Evolutionary conservation across 441 rosid genomes (phyloP).

Genomic region (Gossypium gossypioides): DNA sequence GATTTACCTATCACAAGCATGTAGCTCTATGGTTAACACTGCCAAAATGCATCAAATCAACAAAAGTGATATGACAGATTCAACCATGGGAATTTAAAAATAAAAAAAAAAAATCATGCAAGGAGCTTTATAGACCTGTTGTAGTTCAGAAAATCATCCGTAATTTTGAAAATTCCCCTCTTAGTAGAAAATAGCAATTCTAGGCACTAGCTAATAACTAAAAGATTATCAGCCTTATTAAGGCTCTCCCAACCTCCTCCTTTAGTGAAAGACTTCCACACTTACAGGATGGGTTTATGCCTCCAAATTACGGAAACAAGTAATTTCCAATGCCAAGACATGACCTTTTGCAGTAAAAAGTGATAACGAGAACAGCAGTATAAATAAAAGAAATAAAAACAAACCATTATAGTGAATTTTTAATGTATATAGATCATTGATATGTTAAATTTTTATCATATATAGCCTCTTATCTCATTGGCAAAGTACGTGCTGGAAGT

Average conservation of each 20-base stretch:
- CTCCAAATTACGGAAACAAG: background rate
- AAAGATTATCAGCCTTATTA: background rate
- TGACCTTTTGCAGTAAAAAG: background rate
- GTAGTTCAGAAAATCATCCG: background rate
- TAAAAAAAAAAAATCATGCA: background rate
- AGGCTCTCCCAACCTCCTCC: background rate
- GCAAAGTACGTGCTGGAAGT: no score
- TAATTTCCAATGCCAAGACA: background rate
- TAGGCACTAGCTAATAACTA: background rate
- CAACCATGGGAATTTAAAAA: background rate
- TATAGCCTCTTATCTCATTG: no score
- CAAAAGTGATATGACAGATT: background rate
- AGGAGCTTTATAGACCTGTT: background rate
- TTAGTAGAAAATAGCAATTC: background rate
- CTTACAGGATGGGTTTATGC: background rate
- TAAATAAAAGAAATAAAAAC: background rate
- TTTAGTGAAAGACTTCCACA: background rate
- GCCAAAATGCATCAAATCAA: background rate
- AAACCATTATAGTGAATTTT: no score
- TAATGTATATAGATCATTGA: no score
- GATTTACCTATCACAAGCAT: conserved; percentile 54
- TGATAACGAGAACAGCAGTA: background rate
- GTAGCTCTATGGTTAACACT: background rate
- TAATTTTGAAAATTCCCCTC: background rate
- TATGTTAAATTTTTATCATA: no score